Conservation (phyloP, 2,329 filamentous ascomycete species). For the Beauveria sp. region DNA sequence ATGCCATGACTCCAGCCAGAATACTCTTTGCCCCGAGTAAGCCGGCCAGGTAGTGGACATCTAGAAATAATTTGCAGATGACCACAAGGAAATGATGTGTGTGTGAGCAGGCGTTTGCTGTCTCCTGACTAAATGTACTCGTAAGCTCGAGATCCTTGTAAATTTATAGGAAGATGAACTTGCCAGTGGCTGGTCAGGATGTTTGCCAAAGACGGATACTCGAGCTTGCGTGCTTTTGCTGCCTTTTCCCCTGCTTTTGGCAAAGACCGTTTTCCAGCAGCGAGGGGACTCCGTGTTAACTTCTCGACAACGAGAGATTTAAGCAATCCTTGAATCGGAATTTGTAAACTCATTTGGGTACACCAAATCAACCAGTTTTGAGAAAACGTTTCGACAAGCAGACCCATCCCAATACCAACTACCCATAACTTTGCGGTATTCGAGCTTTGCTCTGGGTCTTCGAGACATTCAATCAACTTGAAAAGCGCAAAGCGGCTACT, state of each 20-base stretch:
- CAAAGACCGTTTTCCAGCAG: background rate
- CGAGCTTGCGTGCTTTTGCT: background rate
- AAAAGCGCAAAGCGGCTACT: constrained; percentile 5
- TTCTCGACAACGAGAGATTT: constrained; percentile 11
- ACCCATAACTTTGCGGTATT: background rate
- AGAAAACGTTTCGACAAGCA: constrained; percentile 2
- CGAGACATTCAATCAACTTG: background rate
- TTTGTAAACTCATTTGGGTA: constrained; percentile 2
- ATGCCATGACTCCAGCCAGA: background rate
- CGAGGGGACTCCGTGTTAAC: background rate
- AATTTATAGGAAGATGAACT: background rate
- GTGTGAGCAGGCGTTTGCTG: constrained; percentile 1
- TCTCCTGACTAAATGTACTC: background rate
- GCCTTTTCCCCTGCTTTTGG: background rate
- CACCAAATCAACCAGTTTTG: constrained; percentile 3
- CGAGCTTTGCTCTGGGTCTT: background rate
- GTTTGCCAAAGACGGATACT: background rate
- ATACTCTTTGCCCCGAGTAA: constrained; percentile 1
- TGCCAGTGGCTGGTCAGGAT: constrained; percentile 2
- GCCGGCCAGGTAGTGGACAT: background rate
- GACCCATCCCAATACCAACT: background rate
- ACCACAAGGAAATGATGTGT: background rate
- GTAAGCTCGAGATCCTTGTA: background rate
- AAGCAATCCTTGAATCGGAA: constrained; percentile 4
- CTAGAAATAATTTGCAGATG: background rate